Base-by-base conservation (phyloP, 176 grass and related monocot species). In the Stipa capillata region DNA sequence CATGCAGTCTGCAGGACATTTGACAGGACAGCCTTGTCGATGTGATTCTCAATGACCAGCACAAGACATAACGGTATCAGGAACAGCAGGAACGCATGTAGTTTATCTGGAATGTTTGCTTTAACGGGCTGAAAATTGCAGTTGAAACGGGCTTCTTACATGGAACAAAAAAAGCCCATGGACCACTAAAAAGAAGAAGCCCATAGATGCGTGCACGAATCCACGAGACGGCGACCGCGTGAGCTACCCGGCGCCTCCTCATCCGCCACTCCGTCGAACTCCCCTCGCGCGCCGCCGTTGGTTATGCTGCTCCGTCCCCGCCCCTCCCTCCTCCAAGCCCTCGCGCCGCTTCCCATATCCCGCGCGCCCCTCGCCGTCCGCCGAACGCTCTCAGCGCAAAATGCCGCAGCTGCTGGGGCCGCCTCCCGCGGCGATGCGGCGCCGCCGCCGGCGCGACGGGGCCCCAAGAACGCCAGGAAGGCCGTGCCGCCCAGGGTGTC, bases 221-320 rank as follows among this genome's bases (percentile, higher is more conserved):
- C 8, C 24, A 69, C 39, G 17, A 42, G 20, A 44, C 78, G 24
- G 7, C 42, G 20, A 21, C 73, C 34, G 27, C 49, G 39, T 21
- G 29, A 52, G 45, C 36, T 45, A 73, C 21, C 36, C 4, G 13
- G 21, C 17, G 2, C 23, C 43, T 14, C 84, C 74, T 78, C 80
- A 73, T 87, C 86, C 74, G 37, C 39, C 80, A 42, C 25, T 85
- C 47, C 24, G 45, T 65, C 81, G 76, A 86, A 68, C 58, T 35
- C 7, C 65, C 6, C 24, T n/a, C 28, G 43, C 65, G 63, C 81
- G 81, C 69, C 75, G 37, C 80, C 7, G 63, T 52, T 66, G 83
- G n/a, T 69, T 71, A 82, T 86, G 87, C 87, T 81, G 28, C 83
- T 89, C 79, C 66, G 74, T 23, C 82, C 71, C 6, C 85, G 76